A percentile compares a stretch with the other conserved stretches of the same genome.
Evolutionary conservation across 164 flowering plant genomes (phyloP).

Genomic region (Saururus chinensis): DNA sequence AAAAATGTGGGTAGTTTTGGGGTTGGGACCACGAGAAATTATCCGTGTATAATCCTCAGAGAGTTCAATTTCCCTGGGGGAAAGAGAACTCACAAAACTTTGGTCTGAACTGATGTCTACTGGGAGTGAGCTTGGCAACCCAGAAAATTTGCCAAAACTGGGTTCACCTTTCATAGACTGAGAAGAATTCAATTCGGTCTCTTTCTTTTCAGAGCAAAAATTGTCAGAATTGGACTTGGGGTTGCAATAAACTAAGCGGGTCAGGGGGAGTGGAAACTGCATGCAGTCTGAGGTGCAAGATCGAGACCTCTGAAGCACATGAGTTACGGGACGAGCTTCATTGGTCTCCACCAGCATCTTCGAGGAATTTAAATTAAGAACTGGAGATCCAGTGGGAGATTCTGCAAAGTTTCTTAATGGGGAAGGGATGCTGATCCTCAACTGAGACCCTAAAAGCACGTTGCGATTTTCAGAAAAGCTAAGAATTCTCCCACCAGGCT

Average conservation of each 20-base stretch:
- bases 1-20: constrained; percentile 72
- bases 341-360: constrained; percentile 36
- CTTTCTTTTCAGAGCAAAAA: not conserved
- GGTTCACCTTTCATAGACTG: constrained; percentile 20
- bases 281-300: constrained; percentile 4
- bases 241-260: not conserved
- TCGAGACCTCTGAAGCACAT: not conserved
- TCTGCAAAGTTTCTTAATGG: constrained; percentile 16
- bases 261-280: constrained; percentile 23
- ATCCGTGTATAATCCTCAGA: constrained; percentile 86
- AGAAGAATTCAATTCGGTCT: not conserved
- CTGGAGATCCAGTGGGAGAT: constrained; percentile 29
- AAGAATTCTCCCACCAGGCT: constrained; percentile 6
- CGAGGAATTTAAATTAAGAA: too few relatives aligned
- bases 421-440: constrained; percentile 60
- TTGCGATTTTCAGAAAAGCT: constrained; percentile 32
- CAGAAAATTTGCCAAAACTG: constrained; percentile 18
- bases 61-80: constrained; percentile 55
- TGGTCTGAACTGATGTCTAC: constrained; percentile 23
- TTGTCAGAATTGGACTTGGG: constrained; percentile 9
- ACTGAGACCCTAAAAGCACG: constrained; percentile 67
- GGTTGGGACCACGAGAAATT: constrained; percentile 61
- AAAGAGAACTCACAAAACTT: constrained; percentile 9
- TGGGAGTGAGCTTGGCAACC: constrained; percentile 22
- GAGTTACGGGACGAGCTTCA: constrained; percentile 37